These are phyloP conservation scores for Colletotrichum sp. DNA, from an alignment of 2,329 filamentous ascomycete genomes.

Conservation along the genomic window DNA sequence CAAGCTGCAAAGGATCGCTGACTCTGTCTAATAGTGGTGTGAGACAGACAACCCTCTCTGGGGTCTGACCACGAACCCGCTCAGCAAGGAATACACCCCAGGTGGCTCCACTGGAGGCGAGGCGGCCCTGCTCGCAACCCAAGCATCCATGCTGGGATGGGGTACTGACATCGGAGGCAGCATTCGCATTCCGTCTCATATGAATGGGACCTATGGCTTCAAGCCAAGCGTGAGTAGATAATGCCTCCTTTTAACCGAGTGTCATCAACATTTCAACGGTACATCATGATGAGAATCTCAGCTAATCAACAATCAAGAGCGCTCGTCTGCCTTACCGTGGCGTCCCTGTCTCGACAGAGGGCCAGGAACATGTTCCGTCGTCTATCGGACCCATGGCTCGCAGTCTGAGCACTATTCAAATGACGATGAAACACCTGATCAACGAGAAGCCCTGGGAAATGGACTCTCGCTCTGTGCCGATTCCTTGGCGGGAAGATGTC, in stretches of 20 bases:
- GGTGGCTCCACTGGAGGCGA: conserved; percentile 71
- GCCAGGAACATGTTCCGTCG: conserved; percentile 69
- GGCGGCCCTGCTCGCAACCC: conserved; percentile 42
- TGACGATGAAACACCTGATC: conserved; percentile 53
- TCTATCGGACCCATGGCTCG: conserved; percentile 65
- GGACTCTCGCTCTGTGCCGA: conserved; percentile 58
- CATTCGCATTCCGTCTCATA: conserved; percentile 41
- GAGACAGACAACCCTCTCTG: conserved; percentile 56
- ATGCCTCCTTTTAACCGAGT: no score
- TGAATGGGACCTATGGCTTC: conserved; percentile 36
- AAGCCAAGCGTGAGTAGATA: conserved; percentile 26
- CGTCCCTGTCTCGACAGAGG: conserved; percentile 65
- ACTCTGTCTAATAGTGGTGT: conserved; percentile 30
- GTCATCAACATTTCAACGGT: no score
- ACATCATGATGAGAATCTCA: no score
- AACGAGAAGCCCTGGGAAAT: conserved; percentile 54
- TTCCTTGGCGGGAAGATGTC: conserved; percentile 56
- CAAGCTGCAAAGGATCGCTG: background rate
- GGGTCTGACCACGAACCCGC: conserved; percentile 67
- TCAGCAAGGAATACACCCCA: conserved; percentile 62
- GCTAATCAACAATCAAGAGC: conserved; percentile 43
- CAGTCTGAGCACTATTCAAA: conserved; percentile 43
- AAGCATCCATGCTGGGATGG: conserved; percentile 44
- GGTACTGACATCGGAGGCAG: conserved; percentile 49
- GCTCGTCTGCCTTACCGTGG: conserved; percentile 62